Base-by-base conservation (phyloP, 2,329 filamentous ascomycete genomes). In the Periconia sp. region DNA sequence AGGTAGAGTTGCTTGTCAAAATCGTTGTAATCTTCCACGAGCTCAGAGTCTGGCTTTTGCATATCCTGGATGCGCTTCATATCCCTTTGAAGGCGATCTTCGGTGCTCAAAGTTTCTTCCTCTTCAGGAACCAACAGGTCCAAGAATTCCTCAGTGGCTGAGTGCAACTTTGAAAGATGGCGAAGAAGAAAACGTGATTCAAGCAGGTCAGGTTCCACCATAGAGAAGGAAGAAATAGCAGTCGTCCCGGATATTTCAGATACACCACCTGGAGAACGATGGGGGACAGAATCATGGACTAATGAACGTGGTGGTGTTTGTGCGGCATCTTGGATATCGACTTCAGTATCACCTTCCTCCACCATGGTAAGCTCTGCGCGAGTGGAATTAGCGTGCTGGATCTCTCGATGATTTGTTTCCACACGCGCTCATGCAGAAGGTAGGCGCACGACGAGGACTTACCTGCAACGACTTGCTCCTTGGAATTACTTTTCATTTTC, bases 231-330 rank as follows among this genome's bases (percentile, higher is more conserved):
- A 0, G 77, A 77, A 42, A 76, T 76, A 5, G 75, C 76, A 2
- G 79, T 80, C 2, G 75, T 79, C 14, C 76, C 77, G 3, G 79
- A 80, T 61, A 78, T 74, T 41, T 69, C 73, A 6, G 77, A 79
- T 15, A 61, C 59, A 23, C 64, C 69, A 20, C 70, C 72, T n/a
- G 72, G 72, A 27, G 72, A 75, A 47, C 62, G 66, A 43, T 62
- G 62, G 15, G 52, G 45, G 17, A 54, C 30, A 9, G 54, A 40
- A 14, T 50, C 35, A 35, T 58, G 55, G 45, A 52, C 50, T 20
- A 50, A 49, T 3, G 57, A 33, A 18, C 51, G 57, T 18, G 58
- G 58, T n/a, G 69, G 68, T 6, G 67, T 72, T 30, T 55, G 54
- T 19, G 66, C 63, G 10, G 55, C 57, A 33, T 66, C 54, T 23